Conservation (phyloP, 495 filamentous ascomycete genomes). For the Neurospora sp. region DNA sequence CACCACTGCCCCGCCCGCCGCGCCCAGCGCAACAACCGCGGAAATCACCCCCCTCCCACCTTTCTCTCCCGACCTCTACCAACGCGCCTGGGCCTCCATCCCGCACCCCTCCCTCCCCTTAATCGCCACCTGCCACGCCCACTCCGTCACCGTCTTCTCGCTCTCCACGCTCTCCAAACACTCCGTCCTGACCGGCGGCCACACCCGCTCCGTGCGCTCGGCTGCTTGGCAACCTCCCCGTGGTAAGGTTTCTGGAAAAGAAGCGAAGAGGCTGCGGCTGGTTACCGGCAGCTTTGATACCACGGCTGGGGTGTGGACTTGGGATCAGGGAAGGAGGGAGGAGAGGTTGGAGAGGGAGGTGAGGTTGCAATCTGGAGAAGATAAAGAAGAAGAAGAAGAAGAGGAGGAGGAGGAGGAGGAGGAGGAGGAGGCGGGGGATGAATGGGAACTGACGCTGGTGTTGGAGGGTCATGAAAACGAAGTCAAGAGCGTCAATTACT, state of each 20-base stretch:
- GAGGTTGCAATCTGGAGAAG: constrained; percentile 4
- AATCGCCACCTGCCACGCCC: constrained; percentile 78
- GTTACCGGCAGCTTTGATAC: constrained; percentile 88
- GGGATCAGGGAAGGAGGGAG: constrained; percentile 22
- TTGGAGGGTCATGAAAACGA: constrained; percentile 92
- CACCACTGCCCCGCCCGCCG: not conserved
- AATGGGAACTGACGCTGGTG: constrained; percentile 80
- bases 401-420: constrained; percentile 17
- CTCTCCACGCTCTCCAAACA: constrained; percentile 68
- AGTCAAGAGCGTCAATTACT: constrained; percentile 79
- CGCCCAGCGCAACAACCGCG: not conserved
- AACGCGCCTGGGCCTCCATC: constrained; percentile 75
- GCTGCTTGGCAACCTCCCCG: constrained; percentile 69
- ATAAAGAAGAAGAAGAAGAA: constrained; percentile 13
- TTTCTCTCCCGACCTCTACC: constrained; percentile 58
- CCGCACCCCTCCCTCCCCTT: constrained; percentile 83
- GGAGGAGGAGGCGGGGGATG: constrained; percentile 46
- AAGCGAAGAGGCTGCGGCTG: constrained; percentile 48
- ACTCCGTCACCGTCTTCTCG: constrained; percentile 79
- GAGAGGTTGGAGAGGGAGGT: constrained; percentile 7
- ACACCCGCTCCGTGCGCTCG: constrained; percentile 74
- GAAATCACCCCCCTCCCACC: constrained; percentile 28
- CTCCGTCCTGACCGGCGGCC: constrained; percentile 72
- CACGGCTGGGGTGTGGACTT: constrained; percentile 79
- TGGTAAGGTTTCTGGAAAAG: constrained; percentile 28